Evolutionary conservation across 169 alveolate genomes (phyloP).

Genomic region (Cryptosporidium viatorum): DNA sequence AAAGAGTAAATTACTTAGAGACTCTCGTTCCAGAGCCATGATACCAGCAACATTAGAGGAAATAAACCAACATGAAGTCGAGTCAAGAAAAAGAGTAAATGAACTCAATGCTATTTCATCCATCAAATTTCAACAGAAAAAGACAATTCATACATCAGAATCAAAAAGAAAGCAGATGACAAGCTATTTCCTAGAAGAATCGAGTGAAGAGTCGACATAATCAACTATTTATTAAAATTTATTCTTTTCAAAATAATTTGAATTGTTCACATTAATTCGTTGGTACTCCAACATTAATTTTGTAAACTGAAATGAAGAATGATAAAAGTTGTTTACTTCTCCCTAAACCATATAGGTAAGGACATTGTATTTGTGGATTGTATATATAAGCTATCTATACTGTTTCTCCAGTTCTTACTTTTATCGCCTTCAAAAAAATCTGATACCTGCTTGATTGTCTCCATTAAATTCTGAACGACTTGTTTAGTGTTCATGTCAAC

Average conservation of each 20-base stretch:
- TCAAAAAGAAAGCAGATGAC: conserved; percentile 51
- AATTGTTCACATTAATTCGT: not conserved
- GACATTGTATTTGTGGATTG: conserved; percentile 80
- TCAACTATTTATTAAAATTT: not conserved
- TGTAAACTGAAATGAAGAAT: not conserved
- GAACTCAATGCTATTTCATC: conserved; percentile 40
- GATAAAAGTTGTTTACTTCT: not conserved
- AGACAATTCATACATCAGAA: not conserved
- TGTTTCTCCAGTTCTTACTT: conserved; percentile 75
- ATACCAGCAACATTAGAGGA: conserved; percentile 61
- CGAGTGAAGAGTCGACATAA: conserved; percentile 46
- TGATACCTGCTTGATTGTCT: conserved; percentile 56
- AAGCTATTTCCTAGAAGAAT: conserved; percentile 54
- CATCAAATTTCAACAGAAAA: conserved; percentile 32
- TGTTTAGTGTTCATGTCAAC: conserved; percentile 72
- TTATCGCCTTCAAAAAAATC: conserved; percentile 49
- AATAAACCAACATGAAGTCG: conserved; percentile 24
- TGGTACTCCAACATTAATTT: not conserved
- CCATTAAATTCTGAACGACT: conserved; percentile 74
- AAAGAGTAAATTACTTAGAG: conserved; percentile 26
- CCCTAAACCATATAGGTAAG: conserved; percentile 77
- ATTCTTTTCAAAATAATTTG: not conserved
- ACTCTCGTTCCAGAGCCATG: conserved; percentile 56
- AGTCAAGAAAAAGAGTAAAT: conserved; percentile 17
- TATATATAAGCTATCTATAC: conserved; percentile 74